phyloP scores from a whole-genome alignment of 2,329 filamentous ascomycete species.

The Cercospora sesami region DNA sequence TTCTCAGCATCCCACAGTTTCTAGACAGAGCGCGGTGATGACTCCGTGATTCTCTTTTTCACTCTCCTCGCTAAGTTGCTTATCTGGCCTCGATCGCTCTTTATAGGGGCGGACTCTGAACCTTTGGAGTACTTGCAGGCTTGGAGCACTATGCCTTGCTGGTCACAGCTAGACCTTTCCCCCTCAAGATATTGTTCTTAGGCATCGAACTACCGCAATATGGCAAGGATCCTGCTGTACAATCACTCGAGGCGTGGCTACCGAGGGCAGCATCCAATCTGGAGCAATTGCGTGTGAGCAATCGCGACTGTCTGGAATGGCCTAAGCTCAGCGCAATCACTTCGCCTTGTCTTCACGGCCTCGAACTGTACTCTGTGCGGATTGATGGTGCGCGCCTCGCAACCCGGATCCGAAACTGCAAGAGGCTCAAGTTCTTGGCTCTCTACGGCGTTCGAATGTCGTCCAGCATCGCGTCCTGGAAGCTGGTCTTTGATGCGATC shows the following conservation, averaged over 20 bases:
- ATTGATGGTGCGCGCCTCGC: not conserved
- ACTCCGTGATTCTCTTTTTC: not conserved
- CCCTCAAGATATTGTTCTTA: not conserved
- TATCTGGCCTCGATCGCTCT: not conserved
- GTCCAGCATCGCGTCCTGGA: not conserved
- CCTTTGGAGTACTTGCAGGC: not conserved
- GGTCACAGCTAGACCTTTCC: not conserved
- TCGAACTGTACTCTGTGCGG: not conserved
- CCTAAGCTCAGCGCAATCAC: no score
- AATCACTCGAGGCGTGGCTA: no score
- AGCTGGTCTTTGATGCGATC: not conserved
- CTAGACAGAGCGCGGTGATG: not conserved
- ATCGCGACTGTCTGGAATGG: no score
- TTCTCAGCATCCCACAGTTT: not conserved
- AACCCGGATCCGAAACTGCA: not conserved
- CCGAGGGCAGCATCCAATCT: no score
- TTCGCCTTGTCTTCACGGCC: not conserved
- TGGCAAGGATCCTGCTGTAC: no score
- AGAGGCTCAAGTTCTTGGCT: not conserved
- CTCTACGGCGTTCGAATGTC: not conserved
- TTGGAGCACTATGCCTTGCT: not conserved
- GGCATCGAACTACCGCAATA: no score
- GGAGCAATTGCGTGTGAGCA: no score
- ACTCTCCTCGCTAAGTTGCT: not conserved
- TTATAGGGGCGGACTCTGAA: not conserved